Base-by-base conservation (phyloP, 768 basidiomycete genomes). In the Crucibulum laeve region DNA sequence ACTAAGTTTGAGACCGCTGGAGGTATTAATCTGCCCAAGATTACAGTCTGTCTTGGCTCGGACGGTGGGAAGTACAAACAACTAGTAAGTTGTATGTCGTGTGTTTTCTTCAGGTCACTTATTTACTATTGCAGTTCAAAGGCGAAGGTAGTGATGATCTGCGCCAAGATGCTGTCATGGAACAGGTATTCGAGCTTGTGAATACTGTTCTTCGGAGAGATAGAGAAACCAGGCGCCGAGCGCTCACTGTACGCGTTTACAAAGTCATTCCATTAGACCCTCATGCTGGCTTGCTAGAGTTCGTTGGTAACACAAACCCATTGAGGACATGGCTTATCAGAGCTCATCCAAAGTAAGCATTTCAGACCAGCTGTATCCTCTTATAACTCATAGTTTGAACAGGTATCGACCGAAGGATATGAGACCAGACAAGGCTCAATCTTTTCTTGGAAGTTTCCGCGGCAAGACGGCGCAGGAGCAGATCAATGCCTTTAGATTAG, bases 101-200 rank as follows among this genome's bases (percentile, higher is more conserved):
- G 15, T 42, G 8, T 39, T 30, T 15, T 33, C 24, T 23, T 13
- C 0, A 18, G 39, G 19, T 45, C 4, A 22, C 0, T 22, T 39
- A 13, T 30, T 30, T 39, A 26, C 39, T 40, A 13, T 38, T 49
- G 22, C 48, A 95, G 91, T 94, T 92, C 67, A 97, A 99, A 60
- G 91, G 91, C 3, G 81, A 87, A 65, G 87, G 87, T 6, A 73
- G 80, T 7, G 96, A 99, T 53, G 96, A 99, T 55, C 60, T 96
- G 36, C 83, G 96, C 30, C 96, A 99, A 63, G 96, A 99, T 57
- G 94, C 94, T 1, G 92, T 98, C 41, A 97, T 99, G 94, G 91
- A 97, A 56, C 96, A 99, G 63, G 91, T 96, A 2, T 99, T 99
- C 55, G 80, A 80, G 15, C 73, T 98, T 15, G 86, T 93, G 44